Percentiles rank a stretch among this genome's conserved stretches.
Conservation (phyloP, 257 asterid species). For the Osmanthus fragrans region DNA sequence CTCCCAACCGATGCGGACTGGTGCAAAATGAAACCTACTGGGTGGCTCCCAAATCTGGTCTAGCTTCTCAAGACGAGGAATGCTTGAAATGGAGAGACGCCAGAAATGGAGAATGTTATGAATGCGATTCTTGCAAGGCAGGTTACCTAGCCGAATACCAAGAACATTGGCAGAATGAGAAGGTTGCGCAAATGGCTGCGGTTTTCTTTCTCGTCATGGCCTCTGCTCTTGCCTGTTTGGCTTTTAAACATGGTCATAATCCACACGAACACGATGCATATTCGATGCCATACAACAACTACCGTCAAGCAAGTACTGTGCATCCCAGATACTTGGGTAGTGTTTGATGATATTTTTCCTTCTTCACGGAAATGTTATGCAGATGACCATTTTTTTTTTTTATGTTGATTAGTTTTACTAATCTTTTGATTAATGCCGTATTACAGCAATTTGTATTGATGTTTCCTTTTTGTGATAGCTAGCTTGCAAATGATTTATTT, state of each 20-base stretch:
- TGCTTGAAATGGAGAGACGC: conserved; percentile 20
- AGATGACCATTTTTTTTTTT: too few relatives aligned
- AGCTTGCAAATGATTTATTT: too few relatives aligned
- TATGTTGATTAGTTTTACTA: not conserved
- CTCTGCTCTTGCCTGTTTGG: conserved; percentile 13
- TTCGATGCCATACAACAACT: not conserved
- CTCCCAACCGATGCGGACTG: conserved; percentile 29
- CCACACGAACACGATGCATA: not conserved
- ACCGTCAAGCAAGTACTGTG: not conserved
- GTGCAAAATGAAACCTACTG: conserved; percentile 22
- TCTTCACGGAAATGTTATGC: not conserved
- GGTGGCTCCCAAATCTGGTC: conserved; percentile 7
- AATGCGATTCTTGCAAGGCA: conserved; percentile 42
- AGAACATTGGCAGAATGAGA: conserved; percentile 25
- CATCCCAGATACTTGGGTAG: not conserved
- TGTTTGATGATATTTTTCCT: not conserved
- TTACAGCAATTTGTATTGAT: too few relatives aligned
- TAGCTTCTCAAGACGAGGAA: conserved; percentile 17
- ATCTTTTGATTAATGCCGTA: too few relatives aligned
- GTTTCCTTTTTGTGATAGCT: too few relatives aligned
- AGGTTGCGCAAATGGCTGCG: conserved; percentile 3
- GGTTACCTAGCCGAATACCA: conserved; percentile 33
- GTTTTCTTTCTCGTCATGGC: conserved; percentile 17
- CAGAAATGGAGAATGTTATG: conserved; percentile 23
- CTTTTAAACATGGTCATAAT: conserved; percentile 5